Base-by-base conservation (phyloP, 2,329 filamentous ascomycete genomes). In the Shiraia sp. region DNA sequence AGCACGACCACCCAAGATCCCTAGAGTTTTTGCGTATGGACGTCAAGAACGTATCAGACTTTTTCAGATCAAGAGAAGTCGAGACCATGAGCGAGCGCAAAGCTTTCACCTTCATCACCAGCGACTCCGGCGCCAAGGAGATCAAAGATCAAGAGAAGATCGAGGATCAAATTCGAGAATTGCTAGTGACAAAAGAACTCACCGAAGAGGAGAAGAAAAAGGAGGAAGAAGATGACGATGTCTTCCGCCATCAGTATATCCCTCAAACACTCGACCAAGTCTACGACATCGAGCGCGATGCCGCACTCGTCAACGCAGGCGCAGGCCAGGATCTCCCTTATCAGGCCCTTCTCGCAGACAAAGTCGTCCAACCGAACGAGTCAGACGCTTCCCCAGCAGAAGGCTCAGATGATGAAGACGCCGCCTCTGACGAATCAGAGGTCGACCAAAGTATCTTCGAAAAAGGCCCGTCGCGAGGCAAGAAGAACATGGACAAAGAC, bases 11-110 rank as follows among this genome's bases (percentile, higher is more conserved):
- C 69, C 93, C 93, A 0, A 82, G 89, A 43, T 92, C 88, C 2
- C 78, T 95, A 22, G 92, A 97, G 66, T 99, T 99, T 65, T 72
- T 99, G 58, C 85, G 93, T 24, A 97, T 96, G 91, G 93, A 99
- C 65, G 90, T 99, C 71, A 97, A 96, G 78, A 99, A 99, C 64
- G 83, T 95, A 1, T 87, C 84, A 15, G 90, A 95, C 68, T 99
- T 95, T 72, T 99, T 97, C 81, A 79, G 84, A 22, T 81, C 88
- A 14, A 86, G 96, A 67, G 87, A 86, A 28, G 90, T 97, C 2
- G 84, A 95, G 47, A 86, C 83, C 0, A 77, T 99, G 3, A 74
- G 85, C 1, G 92, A 97, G 68, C 82, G 87, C 23, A 75, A 79
- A n/a, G 77, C 90, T 9, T 99, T 95, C 72, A 81, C 85, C 54